Percentiles rank a stretch among this genome's conserved stretches.
Evolutionary conservation across 1,139 yeast genomes (phyloP).

Genomic region (Hyphopichia burtonii): DNA sequence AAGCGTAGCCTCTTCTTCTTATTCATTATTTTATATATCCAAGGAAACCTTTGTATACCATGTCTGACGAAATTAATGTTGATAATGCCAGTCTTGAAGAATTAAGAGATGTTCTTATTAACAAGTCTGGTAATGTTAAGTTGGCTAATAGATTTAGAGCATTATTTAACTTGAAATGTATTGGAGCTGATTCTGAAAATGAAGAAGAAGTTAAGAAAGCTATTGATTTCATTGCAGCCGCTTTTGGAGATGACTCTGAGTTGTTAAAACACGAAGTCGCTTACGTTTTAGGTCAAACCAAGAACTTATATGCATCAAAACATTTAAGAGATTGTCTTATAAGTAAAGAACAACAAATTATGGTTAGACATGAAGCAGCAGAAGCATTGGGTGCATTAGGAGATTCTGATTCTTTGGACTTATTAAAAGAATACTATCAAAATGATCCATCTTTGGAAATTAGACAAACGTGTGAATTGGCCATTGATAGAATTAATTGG

Average conservation of each 20-base stretch:
- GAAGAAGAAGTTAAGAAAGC: conserved; percentile 59
- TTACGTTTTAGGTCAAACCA: conserved; percentile 96
- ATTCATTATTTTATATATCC: neutral
- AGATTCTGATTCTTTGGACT: conserved; percentile 67
- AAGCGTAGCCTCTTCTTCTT: neutral
- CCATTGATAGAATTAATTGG: conserved; percentile 94
- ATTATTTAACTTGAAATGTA: conserved; percentile 80
- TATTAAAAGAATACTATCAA: conserved; percentile 60
- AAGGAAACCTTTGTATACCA: too few species aligned
- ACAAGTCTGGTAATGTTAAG: conserved; percentile 63
- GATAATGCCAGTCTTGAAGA: conserved; percentile 61
- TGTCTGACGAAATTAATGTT: conserved; percentile 37
- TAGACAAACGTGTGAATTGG: conserved; percentile 96
- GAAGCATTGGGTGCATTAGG: conserved; percentile 98
- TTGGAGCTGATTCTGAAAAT: conserved; percentile 64
- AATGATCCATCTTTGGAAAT: conserved; percentile 86
- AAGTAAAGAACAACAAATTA: conserved; percentile 72
- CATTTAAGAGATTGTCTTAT: conserved; percentile 70
- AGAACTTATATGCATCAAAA: conserved; percentile 75
- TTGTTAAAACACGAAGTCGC: conserved; percentile 97
- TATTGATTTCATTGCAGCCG: conserved; percentile 78
- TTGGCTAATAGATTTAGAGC: conserved; percentile 92
- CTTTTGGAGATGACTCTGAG: conserved; percentile 83
- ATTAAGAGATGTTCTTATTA: conserved; percentile 66
- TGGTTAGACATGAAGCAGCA: conserved; percentile 99